Evolutionary conservation across 2,329 filamentous ascomycete genomes (phyloP).

Genomic region (Stagonosporopsis cucurbitacearum): DNA sequence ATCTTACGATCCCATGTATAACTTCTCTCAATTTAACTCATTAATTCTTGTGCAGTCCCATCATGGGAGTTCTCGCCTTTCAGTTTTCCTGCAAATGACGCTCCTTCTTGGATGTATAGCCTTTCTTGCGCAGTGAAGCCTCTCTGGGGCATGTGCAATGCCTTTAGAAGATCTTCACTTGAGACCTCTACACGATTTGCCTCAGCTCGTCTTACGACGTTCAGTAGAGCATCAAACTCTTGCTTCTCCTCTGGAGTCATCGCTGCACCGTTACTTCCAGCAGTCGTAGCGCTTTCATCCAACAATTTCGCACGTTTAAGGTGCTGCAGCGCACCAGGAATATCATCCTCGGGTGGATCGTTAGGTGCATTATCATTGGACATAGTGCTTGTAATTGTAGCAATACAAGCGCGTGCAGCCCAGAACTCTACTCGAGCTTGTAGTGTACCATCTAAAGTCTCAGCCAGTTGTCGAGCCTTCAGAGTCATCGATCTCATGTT

Average conservation of each 20-base stretch:
- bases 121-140: neutral
- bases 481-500: constrained; percentile 17
- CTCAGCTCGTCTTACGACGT: neutral
- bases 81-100: neutral
- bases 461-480: constrained; percentile 17
- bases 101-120: neutral
- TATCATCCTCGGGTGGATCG: neutral
- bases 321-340: neutral
- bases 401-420: constrained; percentile 20
- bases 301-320: neutral
- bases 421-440: constrained; percentile 31
- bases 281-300: neutral
- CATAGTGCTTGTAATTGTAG: neutral
- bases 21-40: too few species aligned
- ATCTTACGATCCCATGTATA: too few species aligned
- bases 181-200: neutral
- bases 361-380: too few species aligned
- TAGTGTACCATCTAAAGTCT: constrained; percentile 16
- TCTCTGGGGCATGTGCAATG: neutral
- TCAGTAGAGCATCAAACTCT: neutral
- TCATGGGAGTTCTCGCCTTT: too few species aligned
- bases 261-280: neutral
- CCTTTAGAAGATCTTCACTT: neutral
- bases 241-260: neutral
- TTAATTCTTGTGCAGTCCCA: neutral